Conservation (phyloP, 1,284 basidiomycete genomes). For the Melampsora larici-populina region DNA sequence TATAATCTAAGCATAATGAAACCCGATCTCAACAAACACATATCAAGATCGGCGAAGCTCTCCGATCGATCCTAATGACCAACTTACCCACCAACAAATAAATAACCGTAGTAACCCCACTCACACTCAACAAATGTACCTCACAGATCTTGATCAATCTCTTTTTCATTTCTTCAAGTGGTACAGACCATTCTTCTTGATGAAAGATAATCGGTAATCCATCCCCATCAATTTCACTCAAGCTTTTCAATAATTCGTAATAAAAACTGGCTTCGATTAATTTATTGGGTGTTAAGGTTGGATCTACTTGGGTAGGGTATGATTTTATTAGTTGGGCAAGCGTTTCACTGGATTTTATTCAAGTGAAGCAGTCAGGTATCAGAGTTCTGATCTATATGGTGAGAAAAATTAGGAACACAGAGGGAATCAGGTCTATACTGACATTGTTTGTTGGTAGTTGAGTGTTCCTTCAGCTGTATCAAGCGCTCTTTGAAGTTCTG, state of each 20-base stretch:
- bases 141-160: conserved; percentile 14
- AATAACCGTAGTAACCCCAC: conserved; percentile 28
- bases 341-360: conserved; percentile 1
- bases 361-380: not conserved
- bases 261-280: conserved; percentile 42
- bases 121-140: not conserved
- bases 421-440: not conserved
- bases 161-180: conserved; percentile 22
- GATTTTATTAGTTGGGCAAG: conserved; percentile 12
- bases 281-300: conserved; percentile 25
- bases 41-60: conserved; percentile 33
- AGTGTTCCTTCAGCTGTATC: conserved; percentile 1
- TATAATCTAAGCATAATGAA: not conserved
- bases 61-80: conserved; percentile 36
- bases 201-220: conserved; percentile 12
- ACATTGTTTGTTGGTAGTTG: conserved; percentile 27
- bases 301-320: not conserved
- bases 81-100: conserved; percentile 42
- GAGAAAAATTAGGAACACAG: too few relatives aligned
- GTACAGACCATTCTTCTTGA: conserved; percentile 34
- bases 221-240: not conserved
- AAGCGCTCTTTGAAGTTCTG: not conserved
- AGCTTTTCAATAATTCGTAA: conserved; percentile 17
- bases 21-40: conserved; percentile 38
- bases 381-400: not conserved